These are phyloP conservation scores for Gautieria morchelliformis DNA, from an alignment of 768 basidiomycete species.

Conservation along the genomic window DNA sequence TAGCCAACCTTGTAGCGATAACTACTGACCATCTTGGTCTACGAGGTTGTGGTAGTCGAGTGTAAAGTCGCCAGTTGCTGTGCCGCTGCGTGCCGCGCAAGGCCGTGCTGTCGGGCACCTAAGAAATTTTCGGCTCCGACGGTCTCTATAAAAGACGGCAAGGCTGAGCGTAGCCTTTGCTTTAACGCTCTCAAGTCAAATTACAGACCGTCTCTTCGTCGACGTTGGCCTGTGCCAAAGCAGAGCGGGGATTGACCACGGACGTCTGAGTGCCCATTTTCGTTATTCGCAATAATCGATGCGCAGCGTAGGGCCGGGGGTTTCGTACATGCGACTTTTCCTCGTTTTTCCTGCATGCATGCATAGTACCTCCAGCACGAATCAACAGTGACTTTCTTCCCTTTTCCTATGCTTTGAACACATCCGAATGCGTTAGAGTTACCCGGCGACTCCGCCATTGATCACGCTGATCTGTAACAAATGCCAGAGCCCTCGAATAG, in stretches of 20 bases:
- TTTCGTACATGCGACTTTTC: background rate
- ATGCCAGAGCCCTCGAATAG: too few relatives aligned
- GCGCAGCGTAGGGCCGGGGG: constrained; percentile 2
- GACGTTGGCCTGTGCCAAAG: constrained; percentile 5
- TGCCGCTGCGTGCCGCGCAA: background rate
- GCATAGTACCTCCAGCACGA: too few relatives aligned
- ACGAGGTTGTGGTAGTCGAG: background rate
- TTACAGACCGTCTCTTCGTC: background rate
- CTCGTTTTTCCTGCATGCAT: too few relatives aligned
- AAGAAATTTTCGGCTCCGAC: background rate
- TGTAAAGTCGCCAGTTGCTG: background rate
- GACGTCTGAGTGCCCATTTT: constrained; percentile 6
- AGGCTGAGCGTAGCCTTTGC: background rate
- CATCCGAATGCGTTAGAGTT: too few relatives aligned
- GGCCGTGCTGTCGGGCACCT: background rate
- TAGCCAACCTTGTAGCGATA: background rate
- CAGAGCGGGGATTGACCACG: constrained; percentile 2
- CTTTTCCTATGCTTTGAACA: too few relatives aligned
- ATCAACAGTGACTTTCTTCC: too few relatives aligned
- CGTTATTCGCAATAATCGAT: background rate
- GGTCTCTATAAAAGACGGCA: background rate
- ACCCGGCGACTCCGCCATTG: too few relatives aligned
- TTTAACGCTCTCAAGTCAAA: constrained; percentile 6
- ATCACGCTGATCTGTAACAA: too few relatives aligned
- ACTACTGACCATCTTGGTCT: background rate